phyloP scores from a whole-genome alignment of 2,329 filamentous ascomycete genomes.

The Simplicillium aogashimaense region DNA sequence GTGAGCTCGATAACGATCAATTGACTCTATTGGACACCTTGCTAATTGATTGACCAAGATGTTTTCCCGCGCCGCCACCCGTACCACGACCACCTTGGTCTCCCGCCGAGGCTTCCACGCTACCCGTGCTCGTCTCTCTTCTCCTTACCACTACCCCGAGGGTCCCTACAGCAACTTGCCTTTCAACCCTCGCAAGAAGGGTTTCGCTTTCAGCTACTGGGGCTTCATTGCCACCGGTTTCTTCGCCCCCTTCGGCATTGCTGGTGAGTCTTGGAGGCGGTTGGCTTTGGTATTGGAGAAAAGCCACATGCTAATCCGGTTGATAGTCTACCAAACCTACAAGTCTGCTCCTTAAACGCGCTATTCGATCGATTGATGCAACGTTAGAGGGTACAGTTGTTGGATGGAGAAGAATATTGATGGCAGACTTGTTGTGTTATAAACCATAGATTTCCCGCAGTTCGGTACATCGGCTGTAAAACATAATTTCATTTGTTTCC shows the following conservation, averaged over 20 bases:
- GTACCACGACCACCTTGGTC: conserved; percentile 58
- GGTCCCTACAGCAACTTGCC: conserved; percentile 90
- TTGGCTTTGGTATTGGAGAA: no score
- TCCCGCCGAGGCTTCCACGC: conserved; percentile 91
- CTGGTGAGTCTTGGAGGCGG: conserved; percentile 26
- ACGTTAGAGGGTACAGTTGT: not conserved
- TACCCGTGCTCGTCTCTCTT: conserved; percentile 74
- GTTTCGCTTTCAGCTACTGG: conserved; percentile 80
- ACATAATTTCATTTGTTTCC: conserved; percentile 8
- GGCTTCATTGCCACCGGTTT: conserved; percentile 51
- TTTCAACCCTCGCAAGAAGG: conserved; percentile 89
- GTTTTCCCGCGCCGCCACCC: conserved; percentile 63
- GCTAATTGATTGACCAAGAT: conserved; percentile 46
- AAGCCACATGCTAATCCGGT: conserved; percentile 10
- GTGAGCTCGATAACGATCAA: conserved; percentile 1
- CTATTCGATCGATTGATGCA: not conserved
- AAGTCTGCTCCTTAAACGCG: conserved; percentile 25
- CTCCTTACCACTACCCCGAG: conserved; percentile 97
- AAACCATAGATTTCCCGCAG: conserved; percentile 6
- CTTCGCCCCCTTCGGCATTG: conserved; percentile 52
- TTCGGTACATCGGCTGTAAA: conserved; percentile 6
- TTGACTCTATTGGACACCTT: not conserved
- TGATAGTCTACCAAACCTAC: conserved; percentile 37
- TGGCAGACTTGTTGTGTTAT: conserved; percentile 4
- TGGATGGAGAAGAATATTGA: not conserved